These are phyloP conservation scores for Austroboletus niveus DNA, from an alignment of 1,284 basidiomycete genomes.

Conservation along the genomic window DNA sequence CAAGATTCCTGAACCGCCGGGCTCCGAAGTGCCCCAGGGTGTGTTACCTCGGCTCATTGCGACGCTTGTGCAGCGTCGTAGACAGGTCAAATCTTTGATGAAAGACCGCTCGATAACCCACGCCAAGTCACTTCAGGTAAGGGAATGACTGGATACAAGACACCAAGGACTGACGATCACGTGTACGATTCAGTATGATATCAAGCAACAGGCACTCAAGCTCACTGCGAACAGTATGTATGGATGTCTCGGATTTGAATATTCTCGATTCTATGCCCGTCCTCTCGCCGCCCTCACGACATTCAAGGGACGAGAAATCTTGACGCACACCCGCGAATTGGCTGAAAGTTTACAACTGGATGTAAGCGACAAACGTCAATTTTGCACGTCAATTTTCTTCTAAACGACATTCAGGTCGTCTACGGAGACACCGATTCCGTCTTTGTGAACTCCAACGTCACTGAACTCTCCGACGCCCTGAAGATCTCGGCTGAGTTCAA, in stretches of 20 bases:
- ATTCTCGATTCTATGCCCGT: constrained; percentile 96
- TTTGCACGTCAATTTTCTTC: background rate
- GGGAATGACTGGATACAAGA: constrained; percentile 1
- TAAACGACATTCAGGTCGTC: constrained; percentile 66
- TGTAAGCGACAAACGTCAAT: constrained; percentile 43
- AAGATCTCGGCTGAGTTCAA: constrained; percentile 94
- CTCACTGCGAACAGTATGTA: constrained; percentile 99
- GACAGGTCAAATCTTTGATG: constrained; percentile 93
- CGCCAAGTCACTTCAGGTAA: constrained; percentile 83
- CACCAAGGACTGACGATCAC: constrained; percentile 6
- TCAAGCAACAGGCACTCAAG: constrained; percentile 97
- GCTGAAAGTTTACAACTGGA: constrained; percentile 90
- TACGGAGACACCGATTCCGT: constrained; percentile 99
- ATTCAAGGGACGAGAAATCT: constrained; percentile 96
- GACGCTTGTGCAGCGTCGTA: constrained; percentile 86
- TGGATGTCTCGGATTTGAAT: constrained; percentile 97
- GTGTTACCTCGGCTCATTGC: constrained; percentile 95
- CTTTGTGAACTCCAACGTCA: constrained; percentile 96
- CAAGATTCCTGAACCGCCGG: constrained; percentile 87
- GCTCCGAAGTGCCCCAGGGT: constrained; percentile 73
- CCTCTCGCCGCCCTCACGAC: constrained; percentile 96
- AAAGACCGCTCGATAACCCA: constrained; percentile 80
- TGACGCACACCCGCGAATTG: constrained; percentile 90
- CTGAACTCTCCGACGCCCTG: constrained; percentile 83
- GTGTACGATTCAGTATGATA: constrained; percentile 71